Conservation (phyloP, 2,329 filamentous ascomycete genomes). For the Exophiala dermatitidis region DNA sequence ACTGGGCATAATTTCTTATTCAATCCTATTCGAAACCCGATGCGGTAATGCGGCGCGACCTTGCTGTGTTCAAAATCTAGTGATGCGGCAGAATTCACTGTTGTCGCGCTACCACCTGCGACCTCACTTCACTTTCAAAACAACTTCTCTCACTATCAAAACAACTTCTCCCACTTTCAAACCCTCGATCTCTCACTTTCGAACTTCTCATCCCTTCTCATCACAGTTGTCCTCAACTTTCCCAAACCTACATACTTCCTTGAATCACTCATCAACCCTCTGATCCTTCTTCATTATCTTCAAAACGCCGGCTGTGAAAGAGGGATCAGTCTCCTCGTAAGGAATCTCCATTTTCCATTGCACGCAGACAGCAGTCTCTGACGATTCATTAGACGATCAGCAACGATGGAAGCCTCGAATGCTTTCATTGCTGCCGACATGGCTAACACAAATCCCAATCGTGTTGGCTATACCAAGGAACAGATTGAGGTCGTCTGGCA, state of each 20-base stretch:
- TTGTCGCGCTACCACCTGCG: not conserved
- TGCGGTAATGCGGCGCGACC: no score
- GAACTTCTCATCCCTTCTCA: not conserved
- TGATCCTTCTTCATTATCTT: not conserved
- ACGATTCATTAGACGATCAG: not conserved
- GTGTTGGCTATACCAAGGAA: not conserved
- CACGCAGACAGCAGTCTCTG: not conserved
- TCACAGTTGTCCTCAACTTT: not conserved
- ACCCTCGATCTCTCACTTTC: not conserved
- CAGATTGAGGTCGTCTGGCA: slow-evolving; percentile 30
- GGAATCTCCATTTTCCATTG: not conserved
- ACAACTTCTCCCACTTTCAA: not conserved
- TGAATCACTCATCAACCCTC: not conserved
- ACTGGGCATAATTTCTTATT: no score
- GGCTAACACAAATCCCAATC: not conserved
- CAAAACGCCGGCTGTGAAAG: not conserved
- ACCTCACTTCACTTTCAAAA: not conserved
- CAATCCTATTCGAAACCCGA: no score
- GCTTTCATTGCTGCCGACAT: not conserved
- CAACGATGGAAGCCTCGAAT: slow-evolving; percentile 3
- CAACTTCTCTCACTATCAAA: no score
- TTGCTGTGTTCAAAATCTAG: no score
- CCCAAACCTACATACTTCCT: not conserved
- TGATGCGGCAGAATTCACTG: not conserved
- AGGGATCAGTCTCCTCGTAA: not conserved